Evolutionary conservation across 73 alveolate species (phyloP), one percentile per base, ranked within the genome.

Genomic region (Chromera velia): DNA sequence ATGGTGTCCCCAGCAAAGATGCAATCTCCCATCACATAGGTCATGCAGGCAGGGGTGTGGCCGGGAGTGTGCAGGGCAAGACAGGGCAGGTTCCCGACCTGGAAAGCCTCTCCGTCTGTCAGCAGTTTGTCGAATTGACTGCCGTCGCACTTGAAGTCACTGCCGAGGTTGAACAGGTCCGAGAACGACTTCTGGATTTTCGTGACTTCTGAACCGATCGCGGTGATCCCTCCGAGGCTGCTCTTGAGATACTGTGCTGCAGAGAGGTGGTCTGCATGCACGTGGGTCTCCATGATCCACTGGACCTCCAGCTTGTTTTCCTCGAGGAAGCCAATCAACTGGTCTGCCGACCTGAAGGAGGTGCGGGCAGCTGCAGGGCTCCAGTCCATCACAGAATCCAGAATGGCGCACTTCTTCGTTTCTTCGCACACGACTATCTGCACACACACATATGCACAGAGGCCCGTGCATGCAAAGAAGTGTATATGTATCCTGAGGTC

Each of bases 1-100:
- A 82, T 70, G 19, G 89, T 82, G 70, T 82, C 89, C 18, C 89
- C 89, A 0, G 88, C 66, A 73, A 83, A 83, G 33, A 83, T 74
- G n/a, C 81, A 48, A 68, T 67, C 81, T 19, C 78, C 82, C 4
- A 72, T 46, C 30, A 72, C 40, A 19, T 70, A 80, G 71, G 84
- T 64, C 27, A 79, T 66, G 70, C 90, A 74, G 0, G 86, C 90
- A 10, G 87, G 81, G 6, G 90, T 84, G 32, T 84, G 90, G 0
- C 90, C 90, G 0, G 90, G 90, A 0, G 90, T 84, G 81, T 70
- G 70, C 32, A 84, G 28, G 45, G 73, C 89, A 29, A 45, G 66
- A 31, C 80, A 71, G 0, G 13, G 22, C 55, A 84, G 31, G 28
- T 80, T 81, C 6, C 90, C 90, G 9, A 84, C 46, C 69, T 70